Evolutionary conservation across 2,329 filamentous ascomycete genomes (phyloP).

Genomic region (Neonectria punicea): DNA sequence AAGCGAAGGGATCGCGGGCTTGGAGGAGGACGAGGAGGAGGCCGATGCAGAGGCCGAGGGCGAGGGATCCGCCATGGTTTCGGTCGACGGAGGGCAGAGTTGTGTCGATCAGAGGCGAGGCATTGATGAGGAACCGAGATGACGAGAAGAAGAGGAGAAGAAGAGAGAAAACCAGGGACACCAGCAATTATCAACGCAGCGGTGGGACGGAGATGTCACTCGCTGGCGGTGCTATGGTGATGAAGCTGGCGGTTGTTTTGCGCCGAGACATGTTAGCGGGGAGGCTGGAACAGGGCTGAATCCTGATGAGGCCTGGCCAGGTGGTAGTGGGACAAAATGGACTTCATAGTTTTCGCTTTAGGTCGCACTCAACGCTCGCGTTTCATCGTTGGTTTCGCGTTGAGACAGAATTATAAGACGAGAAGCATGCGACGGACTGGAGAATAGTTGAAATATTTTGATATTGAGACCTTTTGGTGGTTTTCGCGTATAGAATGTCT

Average conservation of each 20-base stretch:
- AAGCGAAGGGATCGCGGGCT: slow-evolving; percentile 37
- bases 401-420: slow-evolving; percentile 4
- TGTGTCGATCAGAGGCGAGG: slow-evolving; percentile 4
- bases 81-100: background rate
- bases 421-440: background rate
- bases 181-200: background rate
- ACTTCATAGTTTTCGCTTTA: background rate
- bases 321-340: slow-evolving; percentile 11
- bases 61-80: slow-evolving; percentile 36
- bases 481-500: background rate
- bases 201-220: background rate
- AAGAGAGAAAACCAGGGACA: background rate
- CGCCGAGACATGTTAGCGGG: slow-evolving; percentile 24
- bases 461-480: background rate
- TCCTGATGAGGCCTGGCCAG: slow-evolving; percentile 15
- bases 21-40: slow-evolving; percentile 28
- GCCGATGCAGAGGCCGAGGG: slow-evolving; percentile 20
- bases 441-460: too few relatives aligned
- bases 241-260: slow-evolving; percentile 9
- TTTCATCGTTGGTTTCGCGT: slow-evolving; percentile 40
- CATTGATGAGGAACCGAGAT: slow-evolving; percentile 10
- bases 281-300: slow-evolving; percentile 25
- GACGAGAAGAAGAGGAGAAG: background rate
- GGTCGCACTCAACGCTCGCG: background rate
- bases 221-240: slow-evolving; percentile 9